Base-by-base conservation (phyloP, 495 filamentous ascomycete genomes). In the Tuber aestivum region DNA sequence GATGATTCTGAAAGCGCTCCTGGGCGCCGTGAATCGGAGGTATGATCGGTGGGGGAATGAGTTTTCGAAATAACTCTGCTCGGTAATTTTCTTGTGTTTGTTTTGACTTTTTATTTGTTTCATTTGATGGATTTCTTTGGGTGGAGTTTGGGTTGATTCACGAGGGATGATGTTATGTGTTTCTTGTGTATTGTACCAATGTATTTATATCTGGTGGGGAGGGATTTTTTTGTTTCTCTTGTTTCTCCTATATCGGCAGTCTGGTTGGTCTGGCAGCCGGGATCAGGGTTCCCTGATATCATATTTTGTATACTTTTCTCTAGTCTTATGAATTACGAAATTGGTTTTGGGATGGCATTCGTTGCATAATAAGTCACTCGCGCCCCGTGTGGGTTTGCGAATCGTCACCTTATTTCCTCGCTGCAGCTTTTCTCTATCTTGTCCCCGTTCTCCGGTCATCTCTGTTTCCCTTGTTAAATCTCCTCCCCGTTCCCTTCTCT, bases 21-120 rank as follows among this genome's bases (percentile, higher is more conserved):
- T 77, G 41, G 82, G 78, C 1, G 78, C 82, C 8, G 79, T 83
- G 20, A 83, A 83, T 71, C 76, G 81, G 69, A 79, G 77, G 72
- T 74, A 77, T 61, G 82, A 83, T 72, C 50, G 80, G 45, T 70
- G 72, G 80, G 65, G 74, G 71, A 83, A 83, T 27, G 41, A 71
- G 21, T 71, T 81, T 81, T 72, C 72, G 61, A n/a, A n/a, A 27
- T 50, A n/a, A 7, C 48, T n/a, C 21, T 50, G 48, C 48, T 50
- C 3, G 23, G 23, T n/a, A n/a, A n/a, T 56, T n/a, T n/a, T 8
- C n/a, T n/a, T n/a, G 23, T 56, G 21, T 27, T 23, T n/a, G 7
- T 12, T 48, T 56, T 56, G 18, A 21, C 21, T 21, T 50, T 50
- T 50, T 23, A n/a, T 50, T 50, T 56, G 8, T n/a, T 27, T 9